Evolutionary conservation across 805 yeast species (phyloP).

Genomic region (Saccharomyces eubayanus): DNA sequence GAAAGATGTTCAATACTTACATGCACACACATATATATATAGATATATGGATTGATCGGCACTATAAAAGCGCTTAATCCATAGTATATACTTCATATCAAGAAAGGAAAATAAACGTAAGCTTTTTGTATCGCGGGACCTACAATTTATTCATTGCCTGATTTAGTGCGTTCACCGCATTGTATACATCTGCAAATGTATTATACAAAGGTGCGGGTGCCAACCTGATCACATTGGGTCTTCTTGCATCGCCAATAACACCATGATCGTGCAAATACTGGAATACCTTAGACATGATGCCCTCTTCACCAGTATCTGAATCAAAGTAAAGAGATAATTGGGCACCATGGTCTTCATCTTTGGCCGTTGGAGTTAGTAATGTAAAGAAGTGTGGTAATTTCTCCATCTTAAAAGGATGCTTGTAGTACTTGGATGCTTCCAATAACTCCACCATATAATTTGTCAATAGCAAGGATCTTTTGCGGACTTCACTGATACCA

Average conservation of each 20-base stretch:
- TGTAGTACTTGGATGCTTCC: slow-evolving; percentile 38
- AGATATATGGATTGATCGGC: not conserved
- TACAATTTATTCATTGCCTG: slow-evolving; percentile 28
- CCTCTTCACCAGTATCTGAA: slow-evolving; percentile 37
- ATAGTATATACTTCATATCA: not conserved
- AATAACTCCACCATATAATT: slow-evolving; percentile 45
- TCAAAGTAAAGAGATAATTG: slow-evolving; percentile 71
- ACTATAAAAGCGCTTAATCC: not conserved
- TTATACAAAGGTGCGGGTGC: slow-evolving; percentile 85
- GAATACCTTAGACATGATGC: slow-evolving; percentile 57
- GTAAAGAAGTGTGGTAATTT: slow-evolving; percentile 34
- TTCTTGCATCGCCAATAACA: slow-evolving; percentile 77
- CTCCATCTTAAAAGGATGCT: slow-evolving; percentile 24
- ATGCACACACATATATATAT: not conserved
- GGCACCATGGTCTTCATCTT: slow-evolving; percentile 57
- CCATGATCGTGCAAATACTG: slow-evolving; percentile 44
- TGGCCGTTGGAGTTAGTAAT: slow-evolving; percentile 63
- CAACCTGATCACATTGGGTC: slow-evolving; percentile 84
- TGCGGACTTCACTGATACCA: slow-evolving; percentile 51
- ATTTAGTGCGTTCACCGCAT: slow-evolving; percentile 39
- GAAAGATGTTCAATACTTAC: no score
- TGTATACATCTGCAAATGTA: slow-evolving; percentile 53
- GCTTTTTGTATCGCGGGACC: not conserved
- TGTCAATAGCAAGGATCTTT: slow-evolving; percentile 52
- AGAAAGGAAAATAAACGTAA: not conserved